Base-by-base conservation (phyloP, 208 protist species). In the Leishmania martiniquensis region DNA sequence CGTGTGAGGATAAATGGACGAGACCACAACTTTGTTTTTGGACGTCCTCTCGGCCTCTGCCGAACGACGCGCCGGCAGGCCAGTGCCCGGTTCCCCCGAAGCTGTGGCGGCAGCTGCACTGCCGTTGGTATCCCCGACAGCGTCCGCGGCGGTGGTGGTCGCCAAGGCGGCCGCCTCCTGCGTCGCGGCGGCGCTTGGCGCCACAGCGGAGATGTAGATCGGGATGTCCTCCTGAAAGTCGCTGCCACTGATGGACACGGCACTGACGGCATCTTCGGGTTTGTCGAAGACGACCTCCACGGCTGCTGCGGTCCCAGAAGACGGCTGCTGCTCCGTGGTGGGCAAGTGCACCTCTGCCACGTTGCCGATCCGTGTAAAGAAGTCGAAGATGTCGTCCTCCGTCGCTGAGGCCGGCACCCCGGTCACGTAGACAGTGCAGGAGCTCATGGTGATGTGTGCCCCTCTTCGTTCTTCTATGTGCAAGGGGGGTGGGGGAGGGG, bases 351-450 rank as follows among this genome's bases (percentile, higher is more conserved):
- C 90, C 34, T 63, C 68, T 22, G 80, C 76, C 32, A 95, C 86
- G 25, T 85, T 72, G 70, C 92, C 92, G 44, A 88, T 81, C 65
- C 88, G 89, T 39, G 72, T 85, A 78, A 96, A 95, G 75, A 93
- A 94, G 22, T 93, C 91, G 15, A 83, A 82, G 44, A 96, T 69
- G 63, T 84, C 81, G 7, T 93, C 89, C 66, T 91, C 84, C 22
- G 72, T 83, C 44, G 78, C 81, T 20, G 81, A 78, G 72, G 86
- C 76, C 12, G 89, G 85, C 71, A 96, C 71, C 6, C 89, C 88
- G 15, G 68, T 66, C 2, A 96, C 88, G 73, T 77, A 87, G 54
- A 88, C 81, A 29, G 66, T 81, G 72, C 34, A 52, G 45, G 68
- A 37, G 45, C 70, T 78, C 75, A 82, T 87, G 54, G 44, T 65